Percentiles rank a stretch among this genome's conserved stretches.
Evolutionary conservation across 495 filamentous ascomycete species (phyloP).

Genomic region (Ramalina peruviana): DNA sequence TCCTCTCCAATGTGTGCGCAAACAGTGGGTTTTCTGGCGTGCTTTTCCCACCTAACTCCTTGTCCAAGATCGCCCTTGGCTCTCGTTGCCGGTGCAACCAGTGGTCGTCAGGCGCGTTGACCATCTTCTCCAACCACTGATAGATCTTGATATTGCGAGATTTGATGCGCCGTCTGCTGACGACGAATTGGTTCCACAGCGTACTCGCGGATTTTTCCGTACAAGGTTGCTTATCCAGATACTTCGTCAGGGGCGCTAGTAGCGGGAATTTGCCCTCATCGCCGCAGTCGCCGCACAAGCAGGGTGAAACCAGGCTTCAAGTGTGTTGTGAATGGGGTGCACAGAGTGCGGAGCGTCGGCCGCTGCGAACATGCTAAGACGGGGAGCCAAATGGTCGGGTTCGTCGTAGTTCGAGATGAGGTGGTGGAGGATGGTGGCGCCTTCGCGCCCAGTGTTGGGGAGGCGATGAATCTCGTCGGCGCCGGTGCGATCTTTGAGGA

Average conservation of each 20-base stretch:
- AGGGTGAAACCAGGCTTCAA: neutral
- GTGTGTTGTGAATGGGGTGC: neutral
- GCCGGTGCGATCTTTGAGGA: neutral
- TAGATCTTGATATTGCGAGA: slow-evolving; percentile 3
- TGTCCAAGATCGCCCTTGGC: neutral
- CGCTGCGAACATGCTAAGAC: slow-evolving; percentile 4
- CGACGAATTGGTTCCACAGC: slow-evolving; percentile 5
- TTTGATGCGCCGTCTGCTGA: neutral
- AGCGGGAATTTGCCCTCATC: slow-evolving; percentile 1
- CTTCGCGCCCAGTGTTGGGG: slow-evolving; percentile 1
- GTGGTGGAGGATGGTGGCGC: slow-evolving; percentile 5
- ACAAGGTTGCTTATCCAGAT: slow-evolving; percentile 1
- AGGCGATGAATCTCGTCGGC: slow-evolving; percentile 1
- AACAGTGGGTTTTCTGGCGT: slow-evolving; percentile 5
- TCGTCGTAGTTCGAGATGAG: slow-evolving; percentile 6
- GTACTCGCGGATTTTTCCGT: neutral
- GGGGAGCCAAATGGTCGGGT: neutral
- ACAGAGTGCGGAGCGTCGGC: neutral
- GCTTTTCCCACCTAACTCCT: neutral
- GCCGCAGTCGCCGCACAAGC: slow-evolving; percentile 4
- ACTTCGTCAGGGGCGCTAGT: neutral
- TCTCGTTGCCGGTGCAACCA: slow-evolving; percentile 5
- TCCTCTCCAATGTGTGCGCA: slow-evolving; percentile 4
- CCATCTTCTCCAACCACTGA: slow-evolving; percentile 1
- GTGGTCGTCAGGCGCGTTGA: slow-evolving; percentile 3